Percentiles rank a stretch among this genome's conserved stretches.
Conservation (phyloP, 805 yeast species). For the Candida ponderosae region DNA sequence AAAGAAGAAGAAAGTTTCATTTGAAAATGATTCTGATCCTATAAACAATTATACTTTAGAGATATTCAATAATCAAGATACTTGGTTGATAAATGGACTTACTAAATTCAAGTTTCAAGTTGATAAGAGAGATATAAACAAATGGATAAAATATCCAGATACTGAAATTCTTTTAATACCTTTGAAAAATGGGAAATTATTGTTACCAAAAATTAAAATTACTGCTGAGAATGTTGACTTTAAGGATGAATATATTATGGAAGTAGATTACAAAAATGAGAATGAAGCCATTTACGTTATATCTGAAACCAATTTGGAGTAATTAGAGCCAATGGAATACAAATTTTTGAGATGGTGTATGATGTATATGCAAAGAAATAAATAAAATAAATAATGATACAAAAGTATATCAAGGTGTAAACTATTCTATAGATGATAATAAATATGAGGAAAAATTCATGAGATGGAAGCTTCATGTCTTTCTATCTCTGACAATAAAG, state of each 20-base stretch:
- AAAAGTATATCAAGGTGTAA: conserved; percentile 10
- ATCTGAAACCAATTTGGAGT: conserved; percentile 34
- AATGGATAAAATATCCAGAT: conserved; percentile 6
- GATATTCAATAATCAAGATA: conserved; percentile 46
- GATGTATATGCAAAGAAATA: neutral
- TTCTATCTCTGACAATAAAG: conserved; percentile 35
- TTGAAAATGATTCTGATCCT: conserved; percentile 10
- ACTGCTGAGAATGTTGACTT: conserved; percentile 20
- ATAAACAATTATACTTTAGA: conserved; percentile 34
- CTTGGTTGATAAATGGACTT: conserved; percentile 77
- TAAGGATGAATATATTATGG: conserved; percentile 35
- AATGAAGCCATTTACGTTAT: conserved; percentile 64
- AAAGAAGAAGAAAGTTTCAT: conserved; percentile 14
- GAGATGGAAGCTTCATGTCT: neutral
- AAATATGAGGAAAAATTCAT: conserved; percentile 1
- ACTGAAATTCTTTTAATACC: conserved; percentile 56
- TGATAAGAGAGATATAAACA: conserved; percentile 12
- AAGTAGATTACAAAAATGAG: conserved; percentile 60
- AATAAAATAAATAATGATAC: conserved; percentile 9
- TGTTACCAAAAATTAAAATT: conserved; percentile 56
- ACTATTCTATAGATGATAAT: conserved; percentile 4
- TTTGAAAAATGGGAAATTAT: conserved; percentile 63
- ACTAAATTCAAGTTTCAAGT: conserved; percentile 44
- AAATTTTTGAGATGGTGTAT: neutral
- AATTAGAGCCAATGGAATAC: conserved; percentile 1